Conservation (phyloP, 805 yeast genomes). For the Wickerhamomyces canadensis region DNA sequence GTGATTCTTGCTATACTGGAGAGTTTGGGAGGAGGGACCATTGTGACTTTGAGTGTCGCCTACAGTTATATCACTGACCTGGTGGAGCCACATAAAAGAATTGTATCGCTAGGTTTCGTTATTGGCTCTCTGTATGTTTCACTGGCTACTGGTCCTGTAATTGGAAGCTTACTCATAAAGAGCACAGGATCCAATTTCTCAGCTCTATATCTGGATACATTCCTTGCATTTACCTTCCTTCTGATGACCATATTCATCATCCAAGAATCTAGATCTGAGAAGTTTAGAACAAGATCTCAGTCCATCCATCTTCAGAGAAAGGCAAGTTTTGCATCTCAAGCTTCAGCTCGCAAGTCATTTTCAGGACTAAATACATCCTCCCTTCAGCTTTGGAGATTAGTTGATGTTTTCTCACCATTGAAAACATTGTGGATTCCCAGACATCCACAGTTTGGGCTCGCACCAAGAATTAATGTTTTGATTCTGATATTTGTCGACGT, state of each 20-base stretch:
- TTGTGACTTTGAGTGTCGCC: constrained; percentile 49
- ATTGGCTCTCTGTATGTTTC: constrained; percentile 58
- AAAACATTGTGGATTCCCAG: constrained; percentile 49
- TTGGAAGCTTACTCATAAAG: constrained; percentile 39
- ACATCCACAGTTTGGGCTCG: constrained; percentile 23
- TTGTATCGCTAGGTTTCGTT: constrained; percentile 51
- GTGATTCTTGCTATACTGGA: constrained; percentile 40
- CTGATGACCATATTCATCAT: constrained; percentile 34
- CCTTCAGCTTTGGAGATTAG: constrained; percentile 3
- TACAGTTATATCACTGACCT: constrained; percentile 75
- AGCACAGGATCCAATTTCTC: constrained; percentile 22
- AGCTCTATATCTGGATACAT: constrained; percentile 27
- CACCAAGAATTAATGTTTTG: constrained; percentile 43
- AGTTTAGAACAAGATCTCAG: constrained; percentile 49
- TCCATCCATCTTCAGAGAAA: constrained; percentile 26
- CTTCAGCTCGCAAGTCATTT: constrained; percentile 14
- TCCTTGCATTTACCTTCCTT: constrained; percentile 28
- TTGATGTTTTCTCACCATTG: constrained; percentile 40
- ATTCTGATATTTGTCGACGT: constrained; percentile 44
- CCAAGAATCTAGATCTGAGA: constrained; percentile 59
- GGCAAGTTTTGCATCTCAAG: constrained; percentile 28
- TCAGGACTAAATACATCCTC: constrained; percentile 4
- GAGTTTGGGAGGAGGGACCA: constrained; percentile 57
- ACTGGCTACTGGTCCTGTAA: constrained; percentile 57
- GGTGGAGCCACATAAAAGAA: constrained; percentile 54